Base-by-base conservation (phyloP, 1,139 yeast species). In the Sugiyamaella paludigena region DNA sequence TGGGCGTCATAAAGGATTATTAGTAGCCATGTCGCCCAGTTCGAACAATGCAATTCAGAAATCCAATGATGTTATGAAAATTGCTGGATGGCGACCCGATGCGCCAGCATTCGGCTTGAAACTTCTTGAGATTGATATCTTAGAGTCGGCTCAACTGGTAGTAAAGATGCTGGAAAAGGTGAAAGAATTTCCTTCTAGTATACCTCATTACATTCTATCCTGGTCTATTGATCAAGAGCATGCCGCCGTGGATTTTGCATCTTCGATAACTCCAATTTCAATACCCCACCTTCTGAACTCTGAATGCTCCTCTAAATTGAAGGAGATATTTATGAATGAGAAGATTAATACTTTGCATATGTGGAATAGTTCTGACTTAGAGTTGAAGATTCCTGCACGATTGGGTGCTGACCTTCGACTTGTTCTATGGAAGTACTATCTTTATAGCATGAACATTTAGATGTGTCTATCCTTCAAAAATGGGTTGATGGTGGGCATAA, bases 71-170 rank as follows among this genome's bases (percentile, higher is more conserved):
- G 9, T 36, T 16, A 8, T 41, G 15, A 10, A 27, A 15, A 9
- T 10, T 2, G 38, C 45, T 8, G 19, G 27, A 24, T 51, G 56
- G 54, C 41, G 53, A 35, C 30, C 24, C 9, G 47, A 45, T 36
- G 46, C 49, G 32, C 32, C 40, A 5, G 48, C 48, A 2, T 53
- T 48, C 39, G 48, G 47, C 33, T 42, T 47, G 9, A 34, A 43
- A 13, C 30, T 53, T 16, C 48, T 49, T 32, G 46, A 40, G 35
- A 30, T 37, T n/a, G 53, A 53, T 29, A 43, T 51, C 4, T 12
- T 40, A 24, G 36, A 35, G 9, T 46, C 44, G 9, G 51, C 51
- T 4, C 12, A 32, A 12, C 27, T 8, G 10, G 13, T 47, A 31
- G 43, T 36, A 11, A 30, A 19, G 13, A 29, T 7, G 13, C 10